Evolutionary conservation across 768 basidiomycete species (phyloP).

Genomic region (Trametes gibbosa): DNA sequence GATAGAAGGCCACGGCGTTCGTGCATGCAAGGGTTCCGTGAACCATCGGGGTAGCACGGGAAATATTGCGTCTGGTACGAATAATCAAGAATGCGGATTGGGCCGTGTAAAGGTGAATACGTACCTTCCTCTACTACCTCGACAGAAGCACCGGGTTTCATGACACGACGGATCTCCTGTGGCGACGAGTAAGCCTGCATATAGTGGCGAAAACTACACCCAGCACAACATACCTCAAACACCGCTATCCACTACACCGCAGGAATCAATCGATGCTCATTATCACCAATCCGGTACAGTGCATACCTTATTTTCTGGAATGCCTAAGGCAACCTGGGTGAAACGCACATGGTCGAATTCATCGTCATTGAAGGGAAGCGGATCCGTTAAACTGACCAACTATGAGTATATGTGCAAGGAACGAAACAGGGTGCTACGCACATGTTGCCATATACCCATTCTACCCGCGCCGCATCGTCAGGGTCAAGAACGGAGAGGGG

Average conservation of each 20-base stretch:
- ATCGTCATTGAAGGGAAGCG: slow-evolving; percentile 76
- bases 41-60: slow-evolving; percentile 76
- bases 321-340: slow-evolving; percentile 34
- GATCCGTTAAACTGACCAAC: slow-evolving; percentile 60
- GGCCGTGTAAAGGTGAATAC: slow-evolving; percentile 9
- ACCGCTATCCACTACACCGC: slow-evolving; percentile 58
- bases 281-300: not conserved
- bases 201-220: not conserved
- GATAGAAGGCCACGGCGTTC: slow-evolving; percentile 32
- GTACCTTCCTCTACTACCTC: slow-evolving; percentile 74
- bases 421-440: slow-evolving; percentile 37
- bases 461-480: slow-evolving; percentile 53
- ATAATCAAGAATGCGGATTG: not conserved
- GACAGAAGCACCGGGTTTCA: slow-evolving; percentile 65
- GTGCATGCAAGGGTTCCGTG: slow-evolving; percentile 61
- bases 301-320: slow-evolving; percentile 69
- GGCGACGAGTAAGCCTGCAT: not conserved
- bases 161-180: slow-evolving; percentile 70
- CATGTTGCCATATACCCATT: slow-evolving; percentile 80
- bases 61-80: slow-evolving; percentile 62
- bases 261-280: not conserved
- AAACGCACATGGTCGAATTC: slow-evolving; percentile 80
- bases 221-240: slow-evolving; percentile 60
- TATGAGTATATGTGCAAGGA: no score
- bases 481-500: slow-evolving; percentile 50